Evolutionary conservation across 2,329 filamentous ascomycete species (phyloP).

Genomic region (Ophiostoma australiae): DNA sequence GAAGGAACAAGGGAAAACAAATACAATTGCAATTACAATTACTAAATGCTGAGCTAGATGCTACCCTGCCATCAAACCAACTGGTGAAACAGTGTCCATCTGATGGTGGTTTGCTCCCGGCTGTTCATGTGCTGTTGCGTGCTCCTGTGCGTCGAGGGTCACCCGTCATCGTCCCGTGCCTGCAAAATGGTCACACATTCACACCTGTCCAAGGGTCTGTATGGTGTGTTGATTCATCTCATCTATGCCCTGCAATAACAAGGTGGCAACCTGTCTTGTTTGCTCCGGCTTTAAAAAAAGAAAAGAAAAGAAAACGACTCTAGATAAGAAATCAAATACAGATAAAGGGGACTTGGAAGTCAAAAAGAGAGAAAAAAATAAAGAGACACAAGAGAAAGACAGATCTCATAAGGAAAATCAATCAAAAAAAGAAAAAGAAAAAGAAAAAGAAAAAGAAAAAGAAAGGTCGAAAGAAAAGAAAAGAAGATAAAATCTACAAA

Average conservation of each 20-base stretch:
- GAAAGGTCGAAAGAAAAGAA: neutral
- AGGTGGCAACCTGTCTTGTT: neutral
- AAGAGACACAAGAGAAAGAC: too few relatives aligned
- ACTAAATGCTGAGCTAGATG: neutral
- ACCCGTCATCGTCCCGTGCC: neutral
- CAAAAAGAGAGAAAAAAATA: too few relatives aligned
- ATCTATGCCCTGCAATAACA: neutral
- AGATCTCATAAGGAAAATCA: too few relatives aligned
- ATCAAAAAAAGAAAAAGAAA: neutral
- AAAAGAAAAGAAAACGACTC: neutral
- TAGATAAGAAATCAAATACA: too few relatives aligned
- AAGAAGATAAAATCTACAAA: too few relatives aligned
- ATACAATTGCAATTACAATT: neutral
- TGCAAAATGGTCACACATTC: neutral
- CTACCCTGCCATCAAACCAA: neutral
- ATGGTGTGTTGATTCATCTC: neutral
- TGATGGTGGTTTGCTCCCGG: neutral
- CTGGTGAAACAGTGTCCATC: constrained; percentile 1
- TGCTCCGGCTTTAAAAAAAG: neutral
- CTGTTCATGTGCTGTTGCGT: neutral
- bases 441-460: neutral
- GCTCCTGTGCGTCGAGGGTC: neutral
- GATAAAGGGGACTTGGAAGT: too few relatives aligned
- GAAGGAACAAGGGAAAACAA: neutral
- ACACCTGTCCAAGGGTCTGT: neutral